Percentiles rank a stretch among this genome's conserved stretches.
phyloP scores from a whole-genome alignment of 352 stramenopile genomes.

The Globisporangium paddicum region DNA sequence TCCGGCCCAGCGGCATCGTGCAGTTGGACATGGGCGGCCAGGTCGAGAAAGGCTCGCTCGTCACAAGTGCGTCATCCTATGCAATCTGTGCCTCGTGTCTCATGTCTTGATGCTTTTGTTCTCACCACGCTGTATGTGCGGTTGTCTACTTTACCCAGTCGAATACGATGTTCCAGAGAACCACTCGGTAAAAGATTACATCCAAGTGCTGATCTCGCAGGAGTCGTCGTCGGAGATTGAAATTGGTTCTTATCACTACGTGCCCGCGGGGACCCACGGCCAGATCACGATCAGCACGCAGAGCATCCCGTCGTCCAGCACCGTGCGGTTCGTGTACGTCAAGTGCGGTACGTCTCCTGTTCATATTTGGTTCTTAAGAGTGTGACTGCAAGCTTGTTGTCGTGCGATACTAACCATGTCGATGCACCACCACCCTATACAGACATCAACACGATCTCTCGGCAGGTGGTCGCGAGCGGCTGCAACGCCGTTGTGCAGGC shows the following conservation, averaged over 20 bases:
- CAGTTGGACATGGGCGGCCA: conserved; percentile 81
- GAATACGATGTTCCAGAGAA: conserved; percentile 76
- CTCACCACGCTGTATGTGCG: too few relatives aligned
- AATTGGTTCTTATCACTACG: conserved; percentile 74
- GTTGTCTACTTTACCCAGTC: too few relatives aligned
- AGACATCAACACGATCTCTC: conserved; percentile 86
- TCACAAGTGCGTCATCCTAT: conserved; percentile 66
- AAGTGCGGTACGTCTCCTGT: conserved; percentile 43
- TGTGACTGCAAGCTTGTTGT: too few relatives aligned
- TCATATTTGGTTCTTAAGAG: too few relatives aligned
- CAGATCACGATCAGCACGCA: conserved; percentile 79
- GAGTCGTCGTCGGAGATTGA: conserved; percentile 70
- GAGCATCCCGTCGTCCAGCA: conserved; percentile 57
- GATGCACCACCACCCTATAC: not conserved
- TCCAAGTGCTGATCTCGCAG: conserved; percentile 76
- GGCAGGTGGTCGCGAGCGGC: conserved; percentile 77
- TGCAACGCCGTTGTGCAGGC: conserved; percentile 82
- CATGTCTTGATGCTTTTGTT: not conserved
- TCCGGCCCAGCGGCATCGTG: conserved; percentile 78
- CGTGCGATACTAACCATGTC: not conserved
- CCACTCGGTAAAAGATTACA: conserved; percentile 84
- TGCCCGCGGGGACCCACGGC: conserved; percentile 51
- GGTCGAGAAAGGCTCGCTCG: conserved; percentile 78
- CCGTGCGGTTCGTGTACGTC: conserved; percentile 81
- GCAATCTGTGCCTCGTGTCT: too few relatives aligned